Base-by-base conservation (phyloP, 2,329 filamentous ascomycete species). In the Macrophomina pseudophaseolina region DNA sequence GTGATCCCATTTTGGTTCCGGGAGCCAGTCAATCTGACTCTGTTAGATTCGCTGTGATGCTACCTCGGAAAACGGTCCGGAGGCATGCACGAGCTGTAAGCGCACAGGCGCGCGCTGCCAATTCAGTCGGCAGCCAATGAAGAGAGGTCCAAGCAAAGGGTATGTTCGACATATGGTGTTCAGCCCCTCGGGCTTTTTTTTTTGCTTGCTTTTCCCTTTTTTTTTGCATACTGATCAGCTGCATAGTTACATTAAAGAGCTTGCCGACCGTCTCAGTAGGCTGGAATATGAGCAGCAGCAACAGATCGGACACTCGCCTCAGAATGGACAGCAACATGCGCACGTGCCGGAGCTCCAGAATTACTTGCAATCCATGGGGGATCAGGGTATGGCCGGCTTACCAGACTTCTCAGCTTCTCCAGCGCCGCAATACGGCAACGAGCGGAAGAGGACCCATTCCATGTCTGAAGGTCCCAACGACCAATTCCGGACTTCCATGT, bases 141-240 rank as follows among this genome's bases (percentile, higher is more conserved):
- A 80, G 69, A 76, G 78, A 44, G 78, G 78, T 3, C 78, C 78
- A 11, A 79, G 77, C 69, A 80, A 79, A 78, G 78, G 78, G 76
- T 78, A 72, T 38, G 32, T 30, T 32, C 28, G 23, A 30, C 23
- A 33, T 23, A n/a, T n/a, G 53, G 28, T 48, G 44, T 32, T 28
- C 35, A 16, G 4, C 38, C 46, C n/a, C 65, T 3, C 32, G 5
- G 7, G 3, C 1, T 9, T 11, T 46, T 1, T 23, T 30, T 2
- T n/a, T 32, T 56, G 9, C 33, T 40, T 30, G 28, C n/a, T 5
- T 12, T 28, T 7, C 33, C 33, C 2, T 12, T 12, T 38, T 12
- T 12, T 12, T 7, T 38, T 12, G 35, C 35, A 38, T 38, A 38
- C 35, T 38, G 35, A 38, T 12, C 7, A 12, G 35, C 33, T 11